Evolutionary conservation across 441 rosid genomes (phyloP).

Genomic region (Jatropha podagrica): DNA sequence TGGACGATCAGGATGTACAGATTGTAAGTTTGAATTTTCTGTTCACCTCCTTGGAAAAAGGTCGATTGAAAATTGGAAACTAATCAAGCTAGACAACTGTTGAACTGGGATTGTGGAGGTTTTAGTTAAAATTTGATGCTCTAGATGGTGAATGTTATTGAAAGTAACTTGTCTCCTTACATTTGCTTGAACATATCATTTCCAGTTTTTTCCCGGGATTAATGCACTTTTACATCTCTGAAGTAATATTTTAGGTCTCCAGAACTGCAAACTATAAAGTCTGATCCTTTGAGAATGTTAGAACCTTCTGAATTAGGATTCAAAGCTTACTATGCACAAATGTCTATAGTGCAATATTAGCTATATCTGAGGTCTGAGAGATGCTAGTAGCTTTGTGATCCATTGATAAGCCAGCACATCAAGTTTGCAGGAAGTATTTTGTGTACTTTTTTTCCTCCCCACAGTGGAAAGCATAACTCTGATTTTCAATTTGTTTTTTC

Average conservation of each 20-base stretch:
- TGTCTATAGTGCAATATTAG: not conserved
- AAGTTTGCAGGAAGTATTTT: not conserved
- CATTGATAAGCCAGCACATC: not conserved
- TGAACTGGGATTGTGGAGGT: not conserved
- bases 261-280: not conserved
- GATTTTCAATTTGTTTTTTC: not conserved
- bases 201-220: not conserved
- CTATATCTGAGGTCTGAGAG: not conserved
- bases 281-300: too few relatives aligned
- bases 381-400: not conserved
- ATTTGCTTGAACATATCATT: not conserved
- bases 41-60: not conserved
- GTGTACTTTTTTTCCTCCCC: not conserved
- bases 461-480: not conserved
- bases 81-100: not conserved
- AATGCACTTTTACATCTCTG: not conserved
- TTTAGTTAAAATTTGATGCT: not conserved
- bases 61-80: not conserved
- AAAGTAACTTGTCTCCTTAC: constrained; percentile 3
- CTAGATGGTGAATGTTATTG: not conserved
- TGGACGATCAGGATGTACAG: constrained; percentile 86
- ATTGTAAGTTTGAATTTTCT: constrained; percentile 54
- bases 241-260: not conserved
- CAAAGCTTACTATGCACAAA: not conserved
- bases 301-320: not conserved